Evolutionary conservation across 2,329 filamentous ascomycete genomes (phyloP).

Genomic region (Alternaria viburni): DNA sequence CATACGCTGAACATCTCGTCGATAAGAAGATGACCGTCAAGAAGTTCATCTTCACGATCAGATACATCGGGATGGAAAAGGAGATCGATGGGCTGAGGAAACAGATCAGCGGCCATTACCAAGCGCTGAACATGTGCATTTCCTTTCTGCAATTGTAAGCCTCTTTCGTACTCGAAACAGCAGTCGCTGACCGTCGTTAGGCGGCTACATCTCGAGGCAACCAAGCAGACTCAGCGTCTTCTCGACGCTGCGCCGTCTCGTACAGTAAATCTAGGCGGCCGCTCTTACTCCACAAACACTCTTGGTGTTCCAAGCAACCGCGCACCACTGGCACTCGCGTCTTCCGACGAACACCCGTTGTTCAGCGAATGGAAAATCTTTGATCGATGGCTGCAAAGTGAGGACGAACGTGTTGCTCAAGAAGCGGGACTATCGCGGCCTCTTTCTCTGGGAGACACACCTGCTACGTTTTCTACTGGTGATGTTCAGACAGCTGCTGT

Average conservation of each 20-base stretch:
- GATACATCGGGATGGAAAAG: slow-evolving; percentile 44
- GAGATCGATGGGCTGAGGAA: slow-evolving; percentile 38
- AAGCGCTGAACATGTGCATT: slow-evolving; percentile 41
- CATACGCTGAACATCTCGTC: slow-evolving; percentile 38
- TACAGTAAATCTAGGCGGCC: slow-evolving; percentile 33
- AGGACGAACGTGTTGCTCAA: slow-evolving; percentile 34
- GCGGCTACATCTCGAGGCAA: slow-evolving; percentile 36
- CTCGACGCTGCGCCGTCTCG: slow-evolving; percentile 32
- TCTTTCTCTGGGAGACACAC: slow-evolving; percentile 29
- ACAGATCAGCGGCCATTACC: slow-evolving; percentile 38
- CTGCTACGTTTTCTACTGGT: slow-evolving; percentile 18
- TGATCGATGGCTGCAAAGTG: slow-evolving; percentile 34
- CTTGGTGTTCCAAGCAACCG: slow-evolving; percentile 23
- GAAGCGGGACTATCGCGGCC: slow-evolving; percentile 26
- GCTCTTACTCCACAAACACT: slow-evolving; percentile 31
- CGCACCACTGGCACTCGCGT: slow-evolving; percentile 26
- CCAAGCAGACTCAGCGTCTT: slow-evolving; percentile 28
- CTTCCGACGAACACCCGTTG: slow-evolving; percentile 37
- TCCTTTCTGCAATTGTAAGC: slow-evolving; percentile 39
- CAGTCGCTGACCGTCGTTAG: slow-evolving; percentile 21
- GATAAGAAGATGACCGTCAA: slow-evolving; percentile 40
- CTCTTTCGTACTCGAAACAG: not conserved
- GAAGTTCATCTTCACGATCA: slow-evolving; percentile 39
- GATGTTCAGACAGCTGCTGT: slow-evolving; percentile 36
- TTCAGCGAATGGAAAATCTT: slow-evolving; percentile 42